Conservation (phyloP, 1,139 yeast genomes). For the Kodamaea sp. region DNA sequence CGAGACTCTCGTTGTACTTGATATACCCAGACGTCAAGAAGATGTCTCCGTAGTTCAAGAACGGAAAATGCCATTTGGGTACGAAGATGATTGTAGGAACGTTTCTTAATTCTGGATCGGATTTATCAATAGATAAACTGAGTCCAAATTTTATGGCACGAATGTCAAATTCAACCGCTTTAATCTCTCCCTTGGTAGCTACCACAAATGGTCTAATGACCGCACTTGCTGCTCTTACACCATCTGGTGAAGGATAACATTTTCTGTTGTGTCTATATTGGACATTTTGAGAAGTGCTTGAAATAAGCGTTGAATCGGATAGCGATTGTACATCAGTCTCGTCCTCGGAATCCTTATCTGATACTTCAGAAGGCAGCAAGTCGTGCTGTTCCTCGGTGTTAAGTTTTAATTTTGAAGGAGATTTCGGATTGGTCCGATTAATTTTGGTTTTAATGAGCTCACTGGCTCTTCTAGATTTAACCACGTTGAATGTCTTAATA, state of each 20-base stretch:
- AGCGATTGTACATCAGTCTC: conserved; percentile 8
- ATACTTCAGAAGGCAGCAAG: neutral
- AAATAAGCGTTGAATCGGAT: conserved; percentile 16
- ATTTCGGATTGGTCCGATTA: conserved; percentile 5
- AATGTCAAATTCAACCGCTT: conserved; percentile 57
- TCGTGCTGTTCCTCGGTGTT: neutral
- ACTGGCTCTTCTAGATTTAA: conserved; percentile 8
- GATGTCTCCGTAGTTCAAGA: conserved; percentile 44
- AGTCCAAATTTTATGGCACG: conserved; percentile 47
- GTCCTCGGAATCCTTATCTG: conserved; percentile 10
- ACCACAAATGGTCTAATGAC: conserved; percentile 72
- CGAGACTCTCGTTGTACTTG: conserved; percentile 49
- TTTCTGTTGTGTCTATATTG: conserved; percentile 24
- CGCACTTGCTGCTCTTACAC: conserved; percentile 70
- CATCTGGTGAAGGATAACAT: conserved; percentile 52
- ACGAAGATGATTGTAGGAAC: conserved; percentile 61
- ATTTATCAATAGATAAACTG: conserved; percentile 33
- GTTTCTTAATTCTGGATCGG: conserved; percentile 17
- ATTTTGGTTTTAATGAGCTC: conserved; percentile 10
- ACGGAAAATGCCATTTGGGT: conserved; percentile 70
- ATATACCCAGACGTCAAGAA: conserved; percentile 57
- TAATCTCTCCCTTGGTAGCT: conserved; percentile 56
- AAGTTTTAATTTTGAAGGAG: conserved; percentile 6
- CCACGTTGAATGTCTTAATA: conserved; percentile 4
- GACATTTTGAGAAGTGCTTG: conserved; percentile 27